phyloP scores from a whole-genome alignment of 2,329 filamentous ascomycete species.

The Ambrosiella cleistominuta region DNA sequence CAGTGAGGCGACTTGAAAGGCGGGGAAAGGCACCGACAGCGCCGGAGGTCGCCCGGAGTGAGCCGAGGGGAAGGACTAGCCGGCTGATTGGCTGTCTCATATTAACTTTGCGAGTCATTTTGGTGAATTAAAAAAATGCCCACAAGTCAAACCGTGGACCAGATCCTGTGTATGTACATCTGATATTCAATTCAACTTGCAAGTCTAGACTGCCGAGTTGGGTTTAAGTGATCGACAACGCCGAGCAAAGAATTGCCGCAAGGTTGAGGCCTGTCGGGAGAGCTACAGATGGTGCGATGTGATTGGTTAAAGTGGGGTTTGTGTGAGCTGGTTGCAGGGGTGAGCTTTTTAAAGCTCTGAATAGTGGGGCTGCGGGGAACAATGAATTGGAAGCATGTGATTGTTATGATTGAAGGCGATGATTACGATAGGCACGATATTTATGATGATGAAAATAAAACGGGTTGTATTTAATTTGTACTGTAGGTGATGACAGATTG shows the following conservation, averaged over 20 bases:
- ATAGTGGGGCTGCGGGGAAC: too few relatives aligned
- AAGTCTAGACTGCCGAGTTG: too few relatives aligned
- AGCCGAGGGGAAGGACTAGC: neutral
- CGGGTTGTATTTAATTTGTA: neutral
- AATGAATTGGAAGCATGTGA: too few relatives aligned
- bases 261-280: neutral
- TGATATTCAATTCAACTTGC: too few relatives aligned
- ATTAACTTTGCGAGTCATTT: too few relatives aligned
- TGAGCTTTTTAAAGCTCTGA: neutral
- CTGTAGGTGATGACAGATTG: neutral
- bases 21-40: neutral
- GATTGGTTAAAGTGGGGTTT: neutral
- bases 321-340: neutral
- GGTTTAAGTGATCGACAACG: too few relatives aligned
- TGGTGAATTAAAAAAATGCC: neutral
- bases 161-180: neutral
- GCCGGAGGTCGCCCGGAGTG: neutral
- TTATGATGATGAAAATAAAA: neutral
- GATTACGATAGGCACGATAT: neutral
- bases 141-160: neutral
- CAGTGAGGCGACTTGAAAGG: neutral
- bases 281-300: neutral
- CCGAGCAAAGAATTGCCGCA: neutral
- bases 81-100: neutral
- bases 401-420: neutral